These are phyloP conservation scores for Trichoderma sp. DNA, from an alignment of 2,329 filamentous ascomycete species.

Conservation along the genomic window DNA sequence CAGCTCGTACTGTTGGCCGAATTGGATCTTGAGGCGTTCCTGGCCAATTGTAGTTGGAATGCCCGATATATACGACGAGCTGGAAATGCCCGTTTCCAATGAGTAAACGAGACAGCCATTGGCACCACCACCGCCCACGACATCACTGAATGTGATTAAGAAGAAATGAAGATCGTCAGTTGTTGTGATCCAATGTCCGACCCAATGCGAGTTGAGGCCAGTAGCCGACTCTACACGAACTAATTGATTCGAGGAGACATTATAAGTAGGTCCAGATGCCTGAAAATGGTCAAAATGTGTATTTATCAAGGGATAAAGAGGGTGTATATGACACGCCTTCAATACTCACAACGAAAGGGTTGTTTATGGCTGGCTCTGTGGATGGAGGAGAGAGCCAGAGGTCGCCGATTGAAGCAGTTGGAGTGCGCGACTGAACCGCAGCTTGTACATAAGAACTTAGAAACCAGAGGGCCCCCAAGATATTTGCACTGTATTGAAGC, in stretches of 20 bases:
- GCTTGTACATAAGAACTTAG: not conserved
- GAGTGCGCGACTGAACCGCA: no score
- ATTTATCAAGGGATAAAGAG: no score
- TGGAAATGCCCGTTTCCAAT: not conserved
- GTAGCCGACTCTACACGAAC: not conserved
- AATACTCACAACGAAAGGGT: not conserved
- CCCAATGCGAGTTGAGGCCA: slow-evolving; percentile 10
- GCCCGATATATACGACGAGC: not conserved
- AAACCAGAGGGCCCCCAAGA: not conserved
- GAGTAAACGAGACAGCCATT: not conserved
- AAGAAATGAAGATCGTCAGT: not conserved
- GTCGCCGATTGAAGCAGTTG: not conserved
- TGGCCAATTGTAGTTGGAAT: not conserved
- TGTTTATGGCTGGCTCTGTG: not conserved
- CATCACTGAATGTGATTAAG: not conserved
- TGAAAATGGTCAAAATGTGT: not conserved
- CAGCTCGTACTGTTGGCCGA: not conserved
- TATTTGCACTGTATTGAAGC: not conserved
- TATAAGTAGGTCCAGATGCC: not conserved
- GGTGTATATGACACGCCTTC: not conserved
- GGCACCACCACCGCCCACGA: not conserved
- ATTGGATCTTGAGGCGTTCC: not conserved
- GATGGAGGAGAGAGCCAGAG: not conserved
- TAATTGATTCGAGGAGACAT: not conserved
- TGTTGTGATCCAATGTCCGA: not conserved